phyloP scores from a whole-genome alignment of 2,329 filamentous ascomycete species.

The Penicillium nordicum region DNA sequence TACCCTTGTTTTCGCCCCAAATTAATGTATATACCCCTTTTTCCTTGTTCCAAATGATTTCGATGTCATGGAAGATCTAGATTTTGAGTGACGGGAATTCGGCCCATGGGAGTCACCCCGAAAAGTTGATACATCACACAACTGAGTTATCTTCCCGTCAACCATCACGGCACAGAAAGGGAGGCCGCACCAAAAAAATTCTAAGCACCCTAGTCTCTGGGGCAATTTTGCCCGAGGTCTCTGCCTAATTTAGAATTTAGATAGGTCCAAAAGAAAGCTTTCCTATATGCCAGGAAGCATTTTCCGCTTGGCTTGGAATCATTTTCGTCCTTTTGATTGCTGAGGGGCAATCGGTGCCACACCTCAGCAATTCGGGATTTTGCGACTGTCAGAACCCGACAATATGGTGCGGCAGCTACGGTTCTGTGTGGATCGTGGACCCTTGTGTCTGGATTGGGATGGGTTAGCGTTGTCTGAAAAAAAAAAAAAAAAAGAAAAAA shows the following conservation, averaged over 20 bases:
- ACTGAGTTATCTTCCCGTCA: background rate
- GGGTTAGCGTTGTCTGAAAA: background rate
- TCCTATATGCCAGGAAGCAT: slow-evolving; percentile 2
- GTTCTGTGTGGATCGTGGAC: slow-evolving; percentile 16
- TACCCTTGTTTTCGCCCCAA: background rate
- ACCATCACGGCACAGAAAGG: background rate
- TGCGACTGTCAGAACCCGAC: slow-evolving; percentile 27
- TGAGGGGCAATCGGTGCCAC: slow-evolving; percentile 1
- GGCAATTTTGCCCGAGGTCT: slow-evolving; percentile 3
- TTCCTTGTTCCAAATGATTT: background rate
- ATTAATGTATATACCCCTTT: background rate
- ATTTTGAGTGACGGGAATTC: background rate
- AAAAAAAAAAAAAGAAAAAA: background rate
- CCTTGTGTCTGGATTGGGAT: slow-evolving; percentile 1
- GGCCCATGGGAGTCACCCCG: background rate
- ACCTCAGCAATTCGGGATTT: slow-evolving; percentile 1
- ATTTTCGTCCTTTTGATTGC: background rate
- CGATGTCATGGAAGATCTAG: background rate
- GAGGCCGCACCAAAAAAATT: background rate
- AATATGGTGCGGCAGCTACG: slow-evolving; percentile 22
- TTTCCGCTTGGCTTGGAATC: background rate
- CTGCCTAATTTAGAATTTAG: background rate
- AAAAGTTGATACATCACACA: slow-evolving; percentile 11
- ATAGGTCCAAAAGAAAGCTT: background rate
- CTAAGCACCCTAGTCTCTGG: background rate